Evolutionary conservation across 768 basidiomycete genomes (phyloP).

Genomic region (Suillus lakei): DNA sequence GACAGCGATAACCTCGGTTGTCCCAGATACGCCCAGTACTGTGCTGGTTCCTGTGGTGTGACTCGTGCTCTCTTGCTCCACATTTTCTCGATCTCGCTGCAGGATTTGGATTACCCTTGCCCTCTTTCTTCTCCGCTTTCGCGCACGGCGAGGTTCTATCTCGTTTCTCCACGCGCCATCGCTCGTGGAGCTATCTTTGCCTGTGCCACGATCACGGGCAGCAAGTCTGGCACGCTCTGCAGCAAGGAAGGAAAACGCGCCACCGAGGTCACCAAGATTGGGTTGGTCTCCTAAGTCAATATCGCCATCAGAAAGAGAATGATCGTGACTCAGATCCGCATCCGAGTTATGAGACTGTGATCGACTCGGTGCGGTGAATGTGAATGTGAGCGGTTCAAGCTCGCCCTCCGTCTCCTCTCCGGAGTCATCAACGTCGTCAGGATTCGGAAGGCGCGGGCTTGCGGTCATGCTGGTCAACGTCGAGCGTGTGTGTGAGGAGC

Average conservation of each 20-base stretch:
- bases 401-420: conserved; percentile 46
- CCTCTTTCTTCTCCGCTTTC: conserved; percentile 44
- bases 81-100: conserved; percentile 22
- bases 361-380: conserved; percentile 32
- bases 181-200: conserved; percentile 37
- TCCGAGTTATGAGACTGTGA: conserved; percentile 4
- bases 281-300: conserved; percentile 49
- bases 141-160: conserved; percentile 42
- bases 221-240: conserved; percentile 66
- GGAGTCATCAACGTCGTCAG: conserved; percentile 19
- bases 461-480: conserved; percentile 15
- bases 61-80: conserved; percentile 1
- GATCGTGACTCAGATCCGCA: conserved; percentile 2
- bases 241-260: conserved; percentile 75
- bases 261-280: conserved; percentile 74
- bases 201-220: conserved; percentile 39
- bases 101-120: conserved; percentile 36
- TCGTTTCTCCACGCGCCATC: conserved; percentile 46
- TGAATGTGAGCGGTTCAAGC: conserved; percentile 28
- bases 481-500: conserved; percentile 19
- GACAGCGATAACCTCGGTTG: conserved; percentile 26
- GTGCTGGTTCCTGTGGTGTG: conserved; percentile 2
- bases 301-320: conserved; percentile 22
- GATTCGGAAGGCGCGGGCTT: conserved; percentile 7
- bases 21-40: not conserved